Evolutionary conservation across 1,284 basidiomycete genomes (phyloP).

Genomic region (Chondrostereum purpureum): DNA sequence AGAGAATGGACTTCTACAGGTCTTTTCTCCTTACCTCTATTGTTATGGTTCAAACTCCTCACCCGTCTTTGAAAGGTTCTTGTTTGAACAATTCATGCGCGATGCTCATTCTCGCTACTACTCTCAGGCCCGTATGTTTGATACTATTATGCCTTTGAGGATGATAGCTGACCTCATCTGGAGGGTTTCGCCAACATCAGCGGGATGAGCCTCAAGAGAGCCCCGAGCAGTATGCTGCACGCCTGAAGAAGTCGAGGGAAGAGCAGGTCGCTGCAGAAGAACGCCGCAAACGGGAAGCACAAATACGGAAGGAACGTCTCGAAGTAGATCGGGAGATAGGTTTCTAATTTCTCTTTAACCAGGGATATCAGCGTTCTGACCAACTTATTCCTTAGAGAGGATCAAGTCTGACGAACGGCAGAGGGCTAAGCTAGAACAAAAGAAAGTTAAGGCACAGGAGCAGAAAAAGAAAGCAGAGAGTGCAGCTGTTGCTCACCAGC

Average conservation of each 20-base stretch:
- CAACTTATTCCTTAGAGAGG: conserved; percentile 33
- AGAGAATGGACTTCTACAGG: conserved; percentile 36
- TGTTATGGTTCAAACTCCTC: background rate
- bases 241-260: conserved; percentile 41
- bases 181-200: conserved; percentile 12
- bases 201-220: conserved; percentile 31
- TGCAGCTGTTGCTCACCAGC: conserved; percentile 36
- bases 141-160: conserved; percentile 16
- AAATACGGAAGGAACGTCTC: conserved; percentile 35
- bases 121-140: conserved; percentile 22
- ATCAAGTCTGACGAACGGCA: conserved; percentile 50
- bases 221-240: conserved; percentile 41
- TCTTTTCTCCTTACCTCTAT: conserved; percentile 13
- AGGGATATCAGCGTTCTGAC: background rate
- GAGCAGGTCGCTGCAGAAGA: conserved; percentile 48
- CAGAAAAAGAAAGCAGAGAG: conserved; percentile 46
- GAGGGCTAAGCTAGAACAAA: conserved; percentile 44
- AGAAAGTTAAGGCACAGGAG: conserved; percentile 47
- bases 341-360: conserved; percentile 17
- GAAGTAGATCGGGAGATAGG: conserved; percentile 50
- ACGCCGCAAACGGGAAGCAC: conserved; percentile 40
- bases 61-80: conserved; percentile 26
- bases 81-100: conserved; percentile 40
- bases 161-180: conserved; percentile 6
- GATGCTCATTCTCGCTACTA: conserved; percentile 30